Evolutionary conservation across 768 basidiomycete genomes (phyloP).

Genomic region (Suillus brevipes): DNA sequence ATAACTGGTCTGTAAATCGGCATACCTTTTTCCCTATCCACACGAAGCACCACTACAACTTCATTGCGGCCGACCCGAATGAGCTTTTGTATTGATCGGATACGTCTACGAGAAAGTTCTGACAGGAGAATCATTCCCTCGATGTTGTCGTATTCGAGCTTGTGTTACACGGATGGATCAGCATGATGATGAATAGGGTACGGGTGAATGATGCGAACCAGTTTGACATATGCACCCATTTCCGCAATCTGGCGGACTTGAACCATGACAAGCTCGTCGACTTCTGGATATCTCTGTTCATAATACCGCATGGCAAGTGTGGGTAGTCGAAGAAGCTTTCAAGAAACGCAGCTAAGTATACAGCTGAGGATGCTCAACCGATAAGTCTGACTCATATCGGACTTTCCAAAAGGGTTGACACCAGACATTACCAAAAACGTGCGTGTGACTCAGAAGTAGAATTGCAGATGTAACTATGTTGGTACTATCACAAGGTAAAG

Average conservation of each 20-base stretch:
- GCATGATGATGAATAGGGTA: not conserved
- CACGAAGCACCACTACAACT: conserved; percentile 95
- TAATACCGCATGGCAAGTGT: conserved; percentile 77
- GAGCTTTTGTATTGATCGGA: conserved; percentile 95
- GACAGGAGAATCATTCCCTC: conserved; percentile 99
- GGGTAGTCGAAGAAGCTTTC: not conserved
- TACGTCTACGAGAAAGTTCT: conserved; percentile 93
- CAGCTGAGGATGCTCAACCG: not conserved
- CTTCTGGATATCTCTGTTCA: conserved; percentile 90
- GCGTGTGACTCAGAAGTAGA: not conserved
- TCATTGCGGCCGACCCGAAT: conserved; percentile 98
- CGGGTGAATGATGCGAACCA: conserved; percentile 53
- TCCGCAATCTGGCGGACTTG: conserved; percentile 99
- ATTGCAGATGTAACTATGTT: not conserved
- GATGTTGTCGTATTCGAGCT: conserved; percentile 99
- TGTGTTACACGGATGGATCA: conserved; percentile 5
- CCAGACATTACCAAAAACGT: not conserved
- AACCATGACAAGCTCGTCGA: conserved; percentile 99
- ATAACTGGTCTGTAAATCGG: conserved; percentile 3
- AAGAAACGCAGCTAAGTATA: not conserved
- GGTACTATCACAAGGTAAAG: not conserved
- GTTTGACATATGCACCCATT: conserved; percentile 99
- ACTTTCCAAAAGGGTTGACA: not conserved
- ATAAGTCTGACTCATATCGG: not conserved
- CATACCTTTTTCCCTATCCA: conserved; percentile 98